Evolutionary conservation across 306 rosid species (phyloP), one percentile per base, ranked within the genome.

Genomic region (Chamaecrista fasciculata): DNA sequence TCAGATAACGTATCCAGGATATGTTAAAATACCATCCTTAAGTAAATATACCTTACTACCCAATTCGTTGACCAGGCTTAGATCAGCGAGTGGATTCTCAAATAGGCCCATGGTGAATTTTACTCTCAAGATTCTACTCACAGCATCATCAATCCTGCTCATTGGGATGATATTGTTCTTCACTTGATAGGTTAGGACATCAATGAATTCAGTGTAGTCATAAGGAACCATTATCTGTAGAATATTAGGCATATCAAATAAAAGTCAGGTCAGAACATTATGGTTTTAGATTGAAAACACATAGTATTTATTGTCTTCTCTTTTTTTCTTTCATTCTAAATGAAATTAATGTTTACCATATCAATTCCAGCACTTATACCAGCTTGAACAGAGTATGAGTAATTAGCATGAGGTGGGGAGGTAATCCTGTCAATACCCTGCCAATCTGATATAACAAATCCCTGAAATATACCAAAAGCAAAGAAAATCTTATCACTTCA

Each of bases 401-500:
- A 91, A 82, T 91, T 91, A 69, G 87, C 84, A 76, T 83, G 85
- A 42, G 95, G 92, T 57, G 97, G 97, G 42, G 97, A 84, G 61
- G 97, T 91, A 62, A 91, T 84, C 66, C 87, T 65, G 74, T 91
- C 97, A 56, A 91, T 84, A 46, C 97, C 97, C 66, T 84, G 76
- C 95, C 95, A 91, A 81, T 91, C 97, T 18, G 97, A 86, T 59
- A 91, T 91, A 75, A 91, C 86, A 59, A 91, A 91, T 47, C 97
- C 96, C 95, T 91, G 83, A 36, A 67, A 82, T 12, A 31, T 29
- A 8, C 44, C 69, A 24, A 44, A 47, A 55, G 10, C 26, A 5
- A 58, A 3, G 52, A 11, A 71, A 18, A 50, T 60, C 44, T 77
- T 11, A 44, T 49, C 16, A 42, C 19, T 33, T 63, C 12, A 49